Percentiles rank a stretch among this genome's conserved stretches.
Evolutionary conservation across 2,329 filamentous ascomycete species (phyloP).

Genomic region (Penicillium sp.): DNA sequence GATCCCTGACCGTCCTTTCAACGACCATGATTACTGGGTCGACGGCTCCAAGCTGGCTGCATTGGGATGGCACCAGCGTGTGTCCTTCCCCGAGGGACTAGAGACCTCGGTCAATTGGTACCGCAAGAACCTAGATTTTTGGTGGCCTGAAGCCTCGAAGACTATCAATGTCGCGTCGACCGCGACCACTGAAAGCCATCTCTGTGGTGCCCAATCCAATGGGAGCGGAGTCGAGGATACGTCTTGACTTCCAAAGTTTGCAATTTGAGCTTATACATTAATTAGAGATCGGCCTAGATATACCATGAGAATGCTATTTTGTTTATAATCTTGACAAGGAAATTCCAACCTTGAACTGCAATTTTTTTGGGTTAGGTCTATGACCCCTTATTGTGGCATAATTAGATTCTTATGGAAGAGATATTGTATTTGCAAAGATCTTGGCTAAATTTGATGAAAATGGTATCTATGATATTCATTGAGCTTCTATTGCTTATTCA

Average conservation of each 20-base stretch:
- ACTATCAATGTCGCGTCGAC: not conserved
- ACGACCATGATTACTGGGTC: conserved; percentile 71
- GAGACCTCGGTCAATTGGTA: conserved; percentile 70
- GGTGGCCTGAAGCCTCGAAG: not conserved
- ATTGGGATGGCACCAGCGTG: conserved; percentile 70
- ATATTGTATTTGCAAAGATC: no score
- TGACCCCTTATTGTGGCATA: no score
- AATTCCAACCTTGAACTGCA: no score
- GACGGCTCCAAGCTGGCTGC: conserved; percentile 66
- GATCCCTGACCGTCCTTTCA: conserved; percentile 75
- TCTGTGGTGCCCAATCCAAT: not conserved
- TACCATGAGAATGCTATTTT: not conserved
- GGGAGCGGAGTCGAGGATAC: not conserved
- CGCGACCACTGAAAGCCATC: not conserved
- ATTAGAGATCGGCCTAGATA: not conserved
- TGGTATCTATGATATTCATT: no score
- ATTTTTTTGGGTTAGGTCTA: no score
- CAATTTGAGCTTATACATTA: not conserved
- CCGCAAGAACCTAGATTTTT: not conserved
- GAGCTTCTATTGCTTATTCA: no score
- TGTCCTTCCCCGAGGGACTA: conserved; percentile 63
- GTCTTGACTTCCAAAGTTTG: not conserved
- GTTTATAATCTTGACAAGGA: no score
- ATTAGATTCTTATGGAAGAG: no score
- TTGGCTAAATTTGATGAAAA: no score